Conservation (phyloP, 768 basidiomycete species). For the Fomitopsis serialis region DNA sequence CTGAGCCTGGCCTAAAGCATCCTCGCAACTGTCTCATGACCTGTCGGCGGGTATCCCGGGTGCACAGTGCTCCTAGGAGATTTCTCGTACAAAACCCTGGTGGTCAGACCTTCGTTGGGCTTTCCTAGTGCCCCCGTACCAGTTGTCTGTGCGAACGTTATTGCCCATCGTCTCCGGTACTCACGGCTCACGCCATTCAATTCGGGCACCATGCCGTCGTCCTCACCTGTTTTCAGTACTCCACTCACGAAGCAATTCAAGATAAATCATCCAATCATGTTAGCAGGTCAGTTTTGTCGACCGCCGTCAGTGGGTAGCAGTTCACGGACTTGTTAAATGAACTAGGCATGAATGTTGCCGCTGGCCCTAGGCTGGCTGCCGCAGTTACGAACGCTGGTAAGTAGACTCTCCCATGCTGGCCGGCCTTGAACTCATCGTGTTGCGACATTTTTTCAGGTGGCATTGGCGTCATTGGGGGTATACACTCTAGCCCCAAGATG, state of each 20-base stretch:
- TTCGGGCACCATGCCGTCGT: conserved; percentile 52
- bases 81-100: too few species aligned
- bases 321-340: conserved; percentile 4
- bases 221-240: conserved; percentile 58
- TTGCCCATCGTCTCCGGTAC: too few species aligned
- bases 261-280: conserved; percentile 80
- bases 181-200: too few species aligned
- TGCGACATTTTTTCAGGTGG: conserved; percentile 44
- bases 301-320: not conserved
- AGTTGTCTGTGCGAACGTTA: too few species aligned
- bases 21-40: too few species aligned
- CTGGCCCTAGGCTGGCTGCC: conserved; percentile 79
- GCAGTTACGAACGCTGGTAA: conserved; percentile 86
- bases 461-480: conserved; percentile 84
- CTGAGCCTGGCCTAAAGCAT: too few species aligned
- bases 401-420: not conserved
- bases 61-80: too few species aligned
- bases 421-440: not conserved
- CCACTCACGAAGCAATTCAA: conserved; percentile 72
- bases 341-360: conserved; percentile 78
- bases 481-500: conserved; percentile 67
- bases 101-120: too few species aligned
- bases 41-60: too few species aligned
- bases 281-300: conserved; percentile 46
- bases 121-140: too few species aligned